Evolutionary conservation across 164 flowering plant genomes (phyloP).

Genomic region (Vitis rotundifolia): DNA sequence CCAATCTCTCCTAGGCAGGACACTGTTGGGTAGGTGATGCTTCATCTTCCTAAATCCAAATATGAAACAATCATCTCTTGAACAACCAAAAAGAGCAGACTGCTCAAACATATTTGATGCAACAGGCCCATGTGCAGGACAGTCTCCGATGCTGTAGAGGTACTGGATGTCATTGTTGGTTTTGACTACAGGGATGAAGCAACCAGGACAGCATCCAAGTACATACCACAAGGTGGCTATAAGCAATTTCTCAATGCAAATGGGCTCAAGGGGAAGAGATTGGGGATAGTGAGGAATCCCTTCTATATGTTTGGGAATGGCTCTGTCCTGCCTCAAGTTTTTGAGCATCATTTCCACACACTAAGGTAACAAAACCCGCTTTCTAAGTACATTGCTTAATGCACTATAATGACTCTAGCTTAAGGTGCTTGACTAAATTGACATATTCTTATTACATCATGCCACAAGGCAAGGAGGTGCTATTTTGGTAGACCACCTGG

Average conservation of each 20-base stretch:
- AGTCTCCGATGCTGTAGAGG: neutral
- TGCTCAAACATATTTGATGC: neutral
- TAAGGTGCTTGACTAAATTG: no score
- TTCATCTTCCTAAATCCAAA: no score
- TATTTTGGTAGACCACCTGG: constrained; percentile 23
- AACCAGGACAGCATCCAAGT: no score
- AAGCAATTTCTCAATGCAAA: no score
- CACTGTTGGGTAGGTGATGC: neutral
- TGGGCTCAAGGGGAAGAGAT: no score
- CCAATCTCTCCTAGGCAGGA: constrained; percentile 22
- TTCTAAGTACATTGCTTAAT: neutral
- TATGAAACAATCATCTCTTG: no score
- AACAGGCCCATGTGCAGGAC: constrained; percentile 16
- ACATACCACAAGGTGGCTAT: no score
- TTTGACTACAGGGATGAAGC: no score
- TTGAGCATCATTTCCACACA: constrained; percentile 20
- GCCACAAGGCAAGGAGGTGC: constrained; percentile 28
- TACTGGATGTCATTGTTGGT: no score
- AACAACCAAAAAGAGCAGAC: no score
- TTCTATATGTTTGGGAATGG: constrained; percentile 9
- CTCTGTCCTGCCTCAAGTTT: neutral
- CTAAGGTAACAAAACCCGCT: constrained; percentile 17
- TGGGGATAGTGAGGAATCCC: constrained; percentile 1
- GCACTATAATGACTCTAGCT: no score
- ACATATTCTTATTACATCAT: no score